Evolutionary conservation across 1,139 yeast species (phyloP), one percentile per base, ranked within the genome.

Genomic region (Scheffersomyces titani): DNA sequence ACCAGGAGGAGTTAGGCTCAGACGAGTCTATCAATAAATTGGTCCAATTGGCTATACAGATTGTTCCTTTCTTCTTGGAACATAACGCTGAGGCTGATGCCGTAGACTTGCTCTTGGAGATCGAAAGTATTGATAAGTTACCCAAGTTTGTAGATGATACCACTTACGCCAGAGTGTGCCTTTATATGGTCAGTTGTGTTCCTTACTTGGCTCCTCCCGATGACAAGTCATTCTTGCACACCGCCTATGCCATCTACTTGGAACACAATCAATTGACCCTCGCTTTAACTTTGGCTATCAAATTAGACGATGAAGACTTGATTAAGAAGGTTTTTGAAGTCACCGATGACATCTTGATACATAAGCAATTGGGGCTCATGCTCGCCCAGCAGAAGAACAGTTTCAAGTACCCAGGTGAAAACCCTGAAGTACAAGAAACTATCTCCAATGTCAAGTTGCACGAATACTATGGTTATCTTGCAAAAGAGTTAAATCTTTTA

Each of bases 51-150:
- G 84, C 97, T 3, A 75, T 91, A 63, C 84, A 88, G 64, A 89
- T 96, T 66, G 94, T 91, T 45, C 97, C 98, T 36, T 90, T 88
- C 68, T 94, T 94, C 76, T 81, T 94, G 65, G 88, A 90, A 68
- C 98, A 94, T 75, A 94, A 96, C 71, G 99, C 98, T 46, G 99
- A 96, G 75, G 97, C 98, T 9, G 99, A 94, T 71, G 99, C 99
- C 1, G 97, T 94, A 40, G 99, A 94, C 75, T 79, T 94, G 65
- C 80, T 96, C 63, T 80, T 92, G 59, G 99, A 94, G 74, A 85
- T 94, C 57, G 99, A 94, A 74, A 81, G 87, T 56, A 89, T 94
- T 65, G 97, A 91, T 67, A 85, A 87, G 69, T 80, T 96, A 61
- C 88, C 96, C 7, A 85, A 87, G 63, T 91, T 84, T 72, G 97